Base-by-base conservation (phyloP, 2,329 filamentous ascomycete species). In the Beauveria medogensis region DNA sequence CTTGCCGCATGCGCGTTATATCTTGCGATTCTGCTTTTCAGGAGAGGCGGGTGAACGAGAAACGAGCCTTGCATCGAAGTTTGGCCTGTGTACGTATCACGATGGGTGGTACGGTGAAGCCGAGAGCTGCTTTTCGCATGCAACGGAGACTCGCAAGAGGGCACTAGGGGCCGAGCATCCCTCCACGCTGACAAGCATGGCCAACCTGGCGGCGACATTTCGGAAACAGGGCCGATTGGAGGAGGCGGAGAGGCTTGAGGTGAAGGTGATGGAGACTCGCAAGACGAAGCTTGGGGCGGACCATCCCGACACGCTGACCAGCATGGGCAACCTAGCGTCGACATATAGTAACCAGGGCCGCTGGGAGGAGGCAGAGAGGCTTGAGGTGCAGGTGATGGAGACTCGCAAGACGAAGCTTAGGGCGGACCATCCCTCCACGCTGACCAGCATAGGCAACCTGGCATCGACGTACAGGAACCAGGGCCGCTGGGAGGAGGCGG, bases 251-350 rank as follows among this genome's bases (percentile, higher is more conserved):
- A 52, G 24, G 24, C 24, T 26, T 26, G 1, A 5, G 3, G 24
- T 26, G 24, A 3, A 26, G 24, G 24, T 26, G 24, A 26, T 26
- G 24, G 46, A 50, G 46, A 50, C 5, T 3, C 3, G 18, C 46
- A 50, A 50, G 46, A 50, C 46, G 22, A 50, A 50, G 46, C 46
- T 50, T 50, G 20, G 46, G 20, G 46, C 22, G 26, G 34, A 46
- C 20, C 62, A 63, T 47, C 62, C 54, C 40, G 9, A 18, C 18
- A 61, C 62, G 47, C 53, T 63, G 46, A 55, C 41, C 10, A 60
- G 57, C 53, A 60, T 60, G 40, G 0, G 1, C 26, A 56, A 60
- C 30, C 34, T 63, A 22, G 55, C 57, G 14, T 52, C 48, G 24
- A 52, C 30, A 7, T 52, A 34, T 34, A 34, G 48, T 10, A 52